Conservation (phyloP, 1,139 yeast genomes). For the Taiozyma onychis region DNA sequence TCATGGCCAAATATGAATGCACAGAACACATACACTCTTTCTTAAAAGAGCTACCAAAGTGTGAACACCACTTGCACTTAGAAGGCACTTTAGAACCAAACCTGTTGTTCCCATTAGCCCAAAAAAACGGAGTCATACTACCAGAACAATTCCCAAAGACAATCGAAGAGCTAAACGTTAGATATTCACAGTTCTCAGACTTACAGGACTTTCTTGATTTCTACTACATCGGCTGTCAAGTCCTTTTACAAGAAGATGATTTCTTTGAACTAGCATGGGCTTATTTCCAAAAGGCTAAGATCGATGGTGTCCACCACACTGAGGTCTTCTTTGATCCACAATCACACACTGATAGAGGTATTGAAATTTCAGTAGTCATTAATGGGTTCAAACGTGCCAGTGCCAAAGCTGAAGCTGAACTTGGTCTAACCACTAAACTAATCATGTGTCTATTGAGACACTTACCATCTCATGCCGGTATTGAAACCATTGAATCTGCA, state of each 20-base stretch:
- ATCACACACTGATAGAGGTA: conserved; percentile 67
- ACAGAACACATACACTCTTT: conserved; percentile 30
- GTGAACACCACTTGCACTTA: conserved; percentile 78
- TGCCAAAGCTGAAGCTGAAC: conserved; percentile 47
- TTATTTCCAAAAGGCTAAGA: conserved; percentile 54
- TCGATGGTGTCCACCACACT: conserved; percentile 58
- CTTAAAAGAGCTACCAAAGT: conserved; percentile 65
- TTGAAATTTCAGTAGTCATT: conserved; percentile 53
- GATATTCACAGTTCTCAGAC: conserved; percentile 57
- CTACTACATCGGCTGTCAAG: conserved; percentile 76
- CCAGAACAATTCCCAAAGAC: conserved; percentile 57
- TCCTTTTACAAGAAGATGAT: conserved; percentile 58
- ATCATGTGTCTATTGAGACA: conserved; percentile 81
- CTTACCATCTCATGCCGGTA: conserved; percentile 52
- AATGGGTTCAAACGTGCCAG: conserved; percentile 63
- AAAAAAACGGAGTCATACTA: conserved; percentile 47
- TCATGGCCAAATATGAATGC: conserved; percentile 14
- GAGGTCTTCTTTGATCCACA: conserved; percentile 84
- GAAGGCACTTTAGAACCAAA: conserved; percentile 80
- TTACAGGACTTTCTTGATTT: conserved; percentile 73
- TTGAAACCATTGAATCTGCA: conserved; percentile 50
- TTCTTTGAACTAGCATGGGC: conserved; percentile 72
- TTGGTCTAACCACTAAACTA: conserved; percentile 59
- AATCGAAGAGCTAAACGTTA: conserved; percentile 45
- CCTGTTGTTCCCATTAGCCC: conserved; percentile 60